phyloP scores from a whole-genome alignment of 768 basidiomycete genomes.

The Lentinula guzmanii region DNA sequence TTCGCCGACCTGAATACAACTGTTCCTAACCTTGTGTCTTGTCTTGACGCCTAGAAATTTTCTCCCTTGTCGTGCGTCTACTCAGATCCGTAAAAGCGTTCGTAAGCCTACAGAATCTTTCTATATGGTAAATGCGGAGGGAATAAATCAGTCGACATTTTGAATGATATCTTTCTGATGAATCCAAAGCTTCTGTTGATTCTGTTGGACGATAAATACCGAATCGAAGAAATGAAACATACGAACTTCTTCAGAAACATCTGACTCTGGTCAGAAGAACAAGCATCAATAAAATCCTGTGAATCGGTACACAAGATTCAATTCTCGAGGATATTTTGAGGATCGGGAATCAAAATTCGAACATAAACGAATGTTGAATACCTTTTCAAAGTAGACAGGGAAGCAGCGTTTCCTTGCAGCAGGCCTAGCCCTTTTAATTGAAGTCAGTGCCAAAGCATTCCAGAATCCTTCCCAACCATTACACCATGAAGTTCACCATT shows the following conservation, averaged over 20 bases:
- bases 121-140: too few relatives aligned
- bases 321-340: neutral
- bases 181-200: neutral
- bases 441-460: neutral
- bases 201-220: neutral
- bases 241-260: neutral
- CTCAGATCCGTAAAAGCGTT: too few relatives aligned
- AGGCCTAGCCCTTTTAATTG: neutral
- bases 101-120: too few relatives aligned
- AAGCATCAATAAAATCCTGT: neutral
- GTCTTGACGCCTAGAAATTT: neutral
- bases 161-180: neutral
- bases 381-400: neutral
- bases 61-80: too few relatives aligned
- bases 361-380: neutral
- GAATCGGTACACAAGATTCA: neutral
- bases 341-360: neutral
- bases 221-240: neutral
- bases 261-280: neutral
- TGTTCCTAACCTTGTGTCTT: neutral
- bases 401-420: neutral
- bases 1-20: neutral
- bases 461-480: neutral
- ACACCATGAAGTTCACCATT: conserved; percentile 3
- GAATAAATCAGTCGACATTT: too few relatives aligned